Conservation (phyloP, 495 filamentous ascomycete genomes). For the Podospora australis region DNA sequence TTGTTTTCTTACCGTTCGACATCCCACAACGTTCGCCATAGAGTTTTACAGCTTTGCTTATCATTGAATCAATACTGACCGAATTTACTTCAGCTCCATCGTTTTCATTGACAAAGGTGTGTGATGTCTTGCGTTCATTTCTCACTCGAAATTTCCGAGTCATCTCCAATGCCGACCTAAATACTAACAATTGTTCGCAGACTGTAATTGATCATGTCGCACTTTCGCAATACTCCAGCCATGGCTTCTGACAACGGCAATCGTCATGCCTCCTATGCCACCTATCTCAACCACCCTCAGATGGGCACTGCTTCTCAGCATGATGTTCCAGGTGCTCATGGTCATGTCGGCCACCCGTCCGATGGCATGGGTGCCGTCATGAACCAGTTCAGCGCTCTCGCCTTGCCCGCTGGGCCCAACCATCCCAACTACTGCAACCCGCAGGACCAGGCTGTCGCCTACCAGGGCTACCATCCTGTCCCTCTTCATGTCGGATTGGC, state of each 20-base stretch:
- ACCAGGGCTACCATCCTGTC: constrained; percentile 25
- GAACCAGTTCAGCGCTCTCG: constrained; percentile 36
- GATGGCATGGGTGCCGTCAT: constrained; percentile 27
- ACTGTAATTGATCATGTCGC: constrained; percentile 17
- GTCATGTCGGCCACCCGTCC: constrained; percentile 18
- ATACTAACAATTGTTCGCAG: constrained; percentile 3
- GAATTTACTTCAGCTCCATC: background rate
- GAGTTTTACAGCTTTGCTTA: no score
- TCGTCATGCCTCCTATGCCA: constrained; percentile 21
- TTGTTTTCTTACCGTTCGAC: background rate
- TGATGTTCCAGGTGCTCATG: constrained; percentile 16
- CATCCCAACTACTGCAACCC: constrained; percentile 24
- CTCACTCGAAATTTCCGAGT: background rate
- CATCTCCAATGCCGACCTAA: background rate
- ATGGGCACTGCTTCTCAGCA: constrained; percentile 17
- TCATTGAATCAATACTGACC: no score
- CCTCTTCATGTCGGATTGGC: constrained; percentile 28
- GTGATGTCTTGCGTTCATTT: background rate
- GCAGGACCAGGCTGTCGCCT: constrained; percentile 28
- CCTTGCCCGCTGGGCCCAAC: constrained; percentile 24
- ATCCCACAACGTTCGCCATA: no score
- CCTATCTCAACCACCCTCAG: constrained; percentile 22
- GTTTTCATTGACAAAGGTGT: background rate
- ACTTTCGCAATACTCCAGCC: constrained; percentile 17
- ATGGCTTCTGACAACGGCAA: constrained; percentile 24